phyloP scores from a whole-genome alignment of 768 basidiomycete genomes.

The Termitomyces sp. region DNA sequence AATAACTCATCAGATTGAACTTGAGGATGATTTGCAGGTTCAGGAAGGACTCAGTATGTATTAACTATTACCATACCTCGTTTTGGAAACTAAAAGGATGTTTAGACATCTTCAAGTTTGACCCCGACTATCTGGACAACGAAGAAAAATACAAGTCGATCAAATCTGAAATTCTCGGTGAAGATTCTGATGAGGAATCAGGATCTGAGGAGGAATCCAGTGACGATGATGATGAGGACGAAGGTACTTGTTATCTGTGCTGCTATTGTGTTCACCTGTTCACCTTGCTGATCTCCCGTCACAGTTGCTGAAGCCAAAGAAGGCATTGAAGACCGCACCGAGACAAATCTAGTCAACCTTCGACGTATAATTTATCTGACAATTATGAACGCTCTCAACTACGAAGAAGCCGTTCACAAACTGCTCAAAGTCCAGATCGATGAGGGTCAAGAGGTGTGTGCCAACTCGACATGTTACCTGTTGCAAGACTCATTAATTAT shows the following conservation, averaged over 20 bases:
- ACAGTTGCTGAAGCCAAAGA: conserved; percentile 71
- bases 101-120: conserved; percentile 91
- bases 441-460: conserved; percentile 87
- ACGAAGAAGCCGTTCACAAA: conserved; percentile 99
- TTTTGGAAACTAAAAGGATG: background rate
- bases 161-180: conserved; percentile 91
- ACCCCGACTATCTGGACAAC: conserved; percentile 81
- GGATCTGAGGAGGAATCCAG: conserved; percentile 55
- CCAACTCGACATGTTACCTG: background rate
- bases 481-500: background rate
- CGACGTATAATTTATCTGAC: conserved; percentile 93
- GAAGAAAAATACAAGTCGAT: conserved; percentile 93
- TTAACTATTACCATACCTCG: background rate
- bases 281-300: background rate
- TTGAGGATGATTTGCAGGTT: conserved; percentile 91
- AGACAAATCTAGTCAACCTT: conserved; percentile 93
- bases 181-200: conserved; percentile 72
- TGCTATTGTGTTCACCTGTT: background rate
- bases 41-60: conserved; percentile 90
- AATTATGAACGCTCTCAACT: conserved; percentile 98
- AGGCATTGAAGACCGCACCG: conserved; percentile 92
- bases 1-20: conserved; percentile 87
- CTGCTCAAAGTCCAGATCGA: conserved; percentile 86
- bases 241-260: conserved; percentile 21
- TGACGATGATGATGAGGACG: conserved; percentile 57